Percentiles rank a stretch among this genome's conserved stretches.
Evolutionary conservation across 768 basidiomycete genomes (phyloP).

Genomic region (Naganishia onofrii): DNA sequence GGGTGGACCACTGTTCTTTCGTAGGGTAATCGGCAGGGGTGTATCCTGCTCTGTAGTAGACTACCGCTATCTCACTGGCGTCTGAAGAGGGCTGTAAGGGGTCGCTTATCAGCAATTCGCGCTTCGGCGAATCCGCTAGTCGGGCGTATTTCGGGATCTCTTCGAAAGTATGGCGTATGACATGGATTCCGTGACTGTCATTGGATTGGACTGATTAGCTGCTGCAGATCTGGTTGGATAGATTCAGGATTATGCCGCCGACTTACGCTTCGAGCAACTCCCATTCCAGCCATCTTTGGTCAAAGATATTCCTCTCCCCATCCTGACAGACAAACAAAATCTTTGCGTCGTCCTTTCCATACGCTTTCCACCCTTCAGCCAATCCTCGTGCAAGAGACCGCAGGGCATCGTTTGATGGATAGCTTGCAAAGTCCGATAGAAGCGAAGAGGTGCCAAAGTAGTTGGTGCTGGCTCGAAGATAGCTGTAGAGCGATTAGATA

Average conservation of each 20-base stretch:
- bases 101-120: slow-evolving; percentile 45
- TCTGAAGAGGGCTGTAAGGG: slow-evolving; percentile 53
- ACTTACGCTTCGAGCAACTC: slow-evolving; percentile 73
- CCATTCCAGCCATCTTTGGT: slow-evolving; percentile 85
- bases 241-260: background rate
- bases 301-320: slow-evolving; percentile 88
- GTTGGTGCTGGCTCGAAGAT: slow-evolving; percentile 63
- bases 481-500: slow-evolving; percentile 55
- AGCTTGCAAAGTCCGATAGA: slow-evolving; percentile 55
- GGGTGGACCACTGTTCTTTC: slow-evolving; percentile 61
- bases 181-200: slow-evolving; percentile 69
- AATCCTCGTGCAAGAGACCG: slow-evolving; percentile 71
- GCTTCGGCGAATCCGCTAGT: slow-evolving; percentile 48
- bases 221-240: background rate
- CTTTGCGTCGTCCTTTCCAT: slow-evolving; percentile 55
- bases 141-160: slow-evolving; percentile 64
- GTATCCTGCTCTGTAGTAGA: slow-evolving; percentile 91
- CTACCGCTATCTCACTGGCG: slow-evolving; percentile 67
- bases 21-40: slow-evolving; percentile 75
- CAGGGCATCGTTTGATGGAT: slow-evolving; percentile 72
- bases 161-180: slow-evolving; percentile 72
- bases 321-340: slow-evolving; percentile 88
- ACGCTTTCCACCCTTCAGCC: slow-evolving; percentile 73
- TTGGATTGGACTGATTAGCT: background rate
- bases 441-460: slow-evolving; percentile 60